A percentile compares a stretch with the other conserved stretches of the same genome.
phyloP scores from a whole-genome alignment of 331 rosid species.

The Phaseolus coccineus region DNA sequence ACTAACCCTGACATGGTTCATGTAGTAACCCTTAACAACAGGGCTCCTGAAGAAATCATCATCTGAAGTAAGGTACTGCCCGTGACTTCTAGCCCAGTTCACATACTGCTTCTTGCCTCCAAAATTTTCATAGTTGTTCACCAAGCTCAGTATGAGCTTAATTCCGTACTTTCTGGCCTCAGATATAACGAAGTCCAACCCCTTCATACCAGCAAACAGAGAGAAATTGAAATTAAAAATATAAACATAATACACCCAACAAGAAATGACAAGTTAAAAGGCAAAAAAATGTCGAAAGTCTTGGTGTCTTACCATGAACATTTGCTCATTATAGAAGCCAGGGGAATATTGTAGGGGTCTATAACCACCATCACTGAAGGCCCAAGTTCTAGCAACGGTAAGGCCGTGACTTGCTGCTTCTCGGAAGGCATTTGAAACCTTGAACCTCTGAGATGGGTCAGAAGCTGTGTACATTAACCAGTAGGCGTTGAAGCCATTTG shows the following conservation, averaged over 20 bases:
- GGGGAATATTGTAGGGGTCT: constrained; percentile 85
- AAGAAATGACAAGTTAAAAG: background rate
- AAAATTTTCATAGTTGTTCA: constrained; percentile 85
- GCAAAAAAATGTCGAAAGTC: background rate
- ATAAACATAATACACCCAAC: background rate
- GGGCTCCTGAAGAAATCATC: constrained; percentile 87
- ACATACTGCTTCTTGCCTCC: constrained; percentile 98
- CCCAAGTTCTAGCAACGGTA: constrained; percentile 95
- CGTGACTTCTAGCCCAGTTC: constrained; percentile 88
- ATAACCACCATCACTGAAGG: constrained; percentile 95
- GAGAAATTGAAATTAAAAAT: constrained; percentile 5
- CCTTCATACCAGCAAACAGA: constrained; percentile 56
- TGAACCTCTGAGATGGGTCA: constrained; percentile 83
- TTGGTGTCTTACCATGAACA: constrained; percentile 63
- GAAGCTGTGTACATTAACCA: constrained; percentile 92
- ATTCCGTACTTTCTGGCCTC: constrained; percentile 88
- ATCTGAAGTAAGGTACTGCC: constrained; percentile 80
- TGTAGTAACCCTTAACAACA: constrained; percentile 79
- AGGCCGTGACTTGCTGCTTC: constrained; percentile 85
- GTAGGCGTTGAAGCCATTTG: constrained; percentile 94
- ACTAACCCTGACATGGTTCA: constrained; percentile 77
- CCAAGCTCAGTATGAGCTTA: constrained; percentile 90
- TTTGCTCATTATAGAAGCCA: constrained; percentile 87
- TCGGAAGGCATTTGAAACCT: constrained; percentile 69
- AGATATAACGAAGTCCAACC: constrained; percentile 82